Percentiles rank a stretch among this genome's conserved stretches.
phyloP scores from a whole-genome alignment of 768 basidiomycete species.

The Strobilomyces dryophilus region DNA sequence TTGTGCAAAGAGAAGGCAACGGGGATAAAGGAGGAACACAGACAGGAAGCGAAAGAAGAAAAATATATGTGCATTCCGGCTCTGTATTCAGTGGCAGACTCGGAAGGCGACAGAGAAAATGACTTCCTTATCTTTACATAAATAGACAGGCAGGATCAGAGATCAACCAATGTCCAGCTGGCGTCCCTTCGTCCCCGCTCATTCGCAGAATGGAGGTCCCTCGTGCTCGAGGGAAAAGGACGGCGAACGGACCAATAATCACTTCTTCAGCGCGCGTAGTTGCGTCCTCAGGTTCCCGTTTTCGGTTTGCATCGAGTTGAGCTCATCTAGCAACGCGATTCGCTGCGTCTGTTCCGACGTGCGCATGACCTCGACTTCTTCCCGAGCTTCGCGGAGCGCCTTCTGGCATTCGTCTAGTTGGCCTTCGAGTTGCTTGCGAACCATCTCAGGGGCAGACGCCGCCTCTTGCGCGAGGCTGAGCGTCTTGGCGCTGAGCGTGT shows the following conservation, averaged over 20 bases:
- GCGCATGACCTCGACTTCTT: slow-evolving; percentile 65
- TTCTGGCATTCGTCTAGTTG: slow-evolving; percentile 60
- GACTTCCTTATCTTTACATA: neutral
- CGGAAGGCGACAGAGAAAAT: neutral
- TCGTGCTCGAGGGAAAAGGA: neutral
- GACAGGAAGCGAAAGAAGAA: neutral
- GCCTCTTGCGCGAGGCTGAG: slow-evolving; percentile 45
- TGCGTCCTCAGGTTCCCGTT: slow-evolving; percentile 69
- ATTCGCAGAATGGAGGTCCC: neutral
- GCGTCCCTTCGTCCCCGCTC: neutral
- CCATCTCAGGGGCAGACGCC: slow-evolving; percentile 35
- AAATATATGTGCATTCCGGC: neutral
- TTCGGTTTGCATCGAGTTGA: slow-evolving; percentile 79
- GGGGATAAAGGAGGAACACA: neutral
- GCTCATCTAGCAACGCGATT: slow-evolving; percentile 82
- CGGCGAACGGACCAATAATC: neutral
- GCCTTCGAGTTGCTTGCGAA: slow-evolving; percentile 58
- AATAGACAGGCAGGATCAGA: neutral
- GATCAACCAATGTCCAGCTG: neutral
- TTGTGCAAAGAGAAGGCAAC: neutral
- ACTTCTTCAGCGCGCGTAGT: slow-evolving; percentile 51
- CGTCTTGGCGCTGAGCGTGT: slow-evolving; percentile 66
- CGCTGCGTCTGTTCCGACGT: slow-evolving; percentile 76
- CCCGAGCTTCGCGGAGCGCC: slow-evolving; percentile 59
- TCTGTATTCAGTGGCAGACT: neutral